Base-by-base conservation (phyloP, 306 rosid species). In the Crataegus laevigata region DNA sequence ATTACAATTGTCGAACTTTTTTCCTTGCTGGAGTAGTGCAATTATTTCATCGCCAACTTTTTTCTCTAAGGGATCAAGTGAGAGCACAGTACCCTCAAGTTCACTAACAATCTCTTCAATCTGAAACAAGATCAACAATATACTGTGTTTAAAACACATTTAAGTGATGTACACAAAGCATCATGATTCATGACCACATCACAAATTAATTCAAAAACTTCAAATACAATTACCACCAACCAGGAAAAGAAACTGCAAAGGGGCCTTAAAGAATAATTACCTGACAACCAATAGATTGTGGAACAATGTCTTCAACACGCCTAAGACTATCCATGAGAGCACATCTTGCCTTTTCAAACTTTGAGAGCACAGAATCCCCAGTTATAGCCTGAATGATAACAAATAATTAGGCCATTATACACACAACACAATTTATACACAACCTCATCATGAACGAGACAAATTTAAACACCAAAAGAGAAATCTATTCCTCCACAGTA, bases 221-320 rank as follows among this genome's bases (percentile, higher is more conserved):
- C 38, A 34, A 34, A 34, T 34, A 25, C 64, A 36, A 78, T 50
- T 51, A 40, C 19, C 29, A 64, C 25, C 47, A 9, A 14, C 47
- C 40, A 30, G 59, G 73, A 78, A 47, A 59, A 59, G 3, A 30
- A 73, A 68, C 62, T 40, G 52, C n/a, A 13, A 10, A 72, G 19
- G 34, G 55, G 45, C 55, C 73, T 19, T 19, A 8, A 71, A 62
- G 34, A 60, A 52, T 22, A 68, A 83, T 69, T 85, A 94, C 99
- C 99, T 91, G 99, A 80, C 78, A 89, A 50, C 96, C 96, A 80
- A 94, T 92, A 71, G 99, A 90, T 75, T 89, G 93, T 10, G 96
- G 93, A 67, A 94, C 99, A 82, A 94, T 94, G 76, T 94, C 97
- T 68, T 90, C 93, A 73, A 94, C 97, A 66, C 91, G 87, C 76